Conservation (phyloP, 179 eudicot genomes). For the Heliamphora pulchella region DNA sequence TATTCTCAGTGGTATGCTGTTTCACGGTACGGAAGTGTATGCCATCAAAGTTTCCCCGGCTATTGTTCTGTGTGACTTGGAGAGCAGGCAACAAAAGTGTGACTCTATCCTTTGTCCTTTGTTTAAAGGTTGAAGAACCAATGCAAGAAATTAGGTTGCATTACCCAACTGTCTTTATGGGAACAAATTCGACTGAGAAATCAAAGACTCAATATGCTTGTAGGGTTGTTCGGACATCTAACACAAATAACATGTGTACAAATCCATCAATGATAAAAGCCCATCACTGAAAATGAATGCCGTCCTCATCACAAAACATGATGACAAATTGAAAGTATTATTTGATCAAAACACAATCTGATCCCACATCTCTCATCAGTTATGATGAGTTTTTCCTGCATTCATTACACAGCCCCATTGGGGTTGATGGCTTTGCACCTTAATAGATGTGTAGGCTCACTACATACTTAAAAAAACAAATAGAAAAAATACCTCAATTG, state of each 20-base stretch:
- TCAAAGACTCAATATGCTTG: not conserved
- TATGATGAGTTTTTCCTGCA: no score
- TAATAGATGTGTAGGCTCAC: not conserved
- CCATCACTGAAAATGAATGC: not conserved
- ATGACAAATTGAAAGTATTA: not conserved
- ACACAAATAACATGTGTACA: not conserved
- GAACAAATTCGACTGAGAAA: not conserved
- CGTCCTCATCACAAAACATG: not conserved
- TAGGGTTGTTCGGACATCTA: no score
- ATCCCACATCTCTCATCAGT: no score
- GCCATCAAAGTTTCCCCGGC: no score
- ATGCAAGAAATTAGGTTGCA: no score
- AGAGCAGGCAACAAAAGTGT: no score
- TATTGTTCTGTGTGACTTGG: no score
- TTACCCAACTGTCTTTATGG: no score
- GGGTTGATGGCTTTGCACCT: not conserved
- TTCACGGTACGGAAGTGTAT: no score
- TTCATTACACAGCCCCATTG: not conserved
- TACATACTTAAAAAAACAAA: not conserved
- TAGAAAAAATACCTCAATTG: conserved; percentile 61
- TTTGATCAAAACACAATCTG: not conserved
- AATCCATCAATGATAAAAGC: not conserved
- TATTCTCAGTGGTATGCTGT: no score
- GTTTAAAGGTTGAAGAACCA: no score
- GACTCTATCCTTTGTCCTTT: no score